Evolutionary conservation across 805 yeast species (phyloP).

Genomic region (Suhomyces canberraensis): DNA sequence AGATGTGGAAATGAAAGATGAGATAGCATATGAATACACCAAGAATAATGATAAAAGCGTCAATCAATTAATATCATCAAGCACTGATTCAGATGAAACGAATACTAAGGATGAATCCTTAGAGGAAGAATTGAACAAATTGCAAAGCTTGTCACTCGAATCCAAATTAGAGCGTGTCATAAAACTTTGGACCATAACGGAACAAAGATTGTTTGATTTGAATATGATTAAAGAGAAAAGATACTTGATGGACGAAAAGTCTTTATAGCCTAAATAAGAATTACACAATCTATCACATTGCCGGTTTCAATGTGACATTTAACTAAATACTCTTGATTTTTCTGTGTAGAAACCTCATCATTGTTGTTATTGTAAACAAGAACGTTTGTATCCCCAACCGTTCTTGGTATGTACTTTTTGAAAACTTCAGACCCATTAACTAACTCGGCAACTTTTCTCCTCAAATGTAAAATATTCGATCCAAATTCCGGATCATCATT

Average conservation of each 20-base stretch:
- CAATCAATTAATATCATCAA: slow-evolving; percentile 1
- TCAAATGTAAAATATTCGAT: slow-evolving; percentile 60
- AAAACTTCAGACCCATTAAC: slow-evolving; percentile 42
- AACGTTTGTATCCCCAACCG: slow-evolving; percentile 14
- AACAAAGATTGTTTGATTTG: slow-evolving; percentile 45
- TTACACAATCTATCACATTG: slow-evolving; percentile 33
- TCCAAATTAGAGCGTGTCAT: slow-evolving; percentile 51
- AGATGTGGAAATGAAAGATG: slow-evolving; percentile 9
- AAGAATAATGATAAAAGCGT: not conserved
- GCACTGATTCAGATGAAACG: slow-evolving; percentile 8
- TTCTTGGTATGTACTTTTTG: slow-evolving; percentile 12
- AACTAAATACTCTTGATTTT: slow-evolving; percentile 31
- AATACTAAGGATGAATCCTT: slow-evolving; percentile 15
- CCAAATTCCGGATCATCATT: slow-evolving; percentile 65
- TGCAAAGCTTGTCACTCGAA: slow-evolving; percentile 25
- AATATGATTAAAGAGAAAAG: slow-evolving; percentile 25
- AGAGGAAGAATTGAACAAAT: slow-evolving; percentile 21
- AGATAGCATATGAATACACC: not conserved
- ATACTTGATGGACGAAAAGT: slow-evolving; percentile 18
- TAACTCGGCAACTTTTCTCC: slow-evolving; percentile 53
- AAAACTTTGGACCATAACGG: slow-evolving; percentile 65
- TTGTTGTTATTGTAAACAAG: slow-evolving; percentile 27
- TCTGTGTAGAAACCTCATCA: slow-evolving; percentile 19
- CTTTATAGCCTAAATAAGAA: slow-evolving; percentile 8
- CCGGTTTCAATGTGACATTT: slow-evolving; percentile 43